Base-by-base conservation (phyloP, 1,139 yeast genomes). In the Kurtzmaniella natalensis region DNA sequence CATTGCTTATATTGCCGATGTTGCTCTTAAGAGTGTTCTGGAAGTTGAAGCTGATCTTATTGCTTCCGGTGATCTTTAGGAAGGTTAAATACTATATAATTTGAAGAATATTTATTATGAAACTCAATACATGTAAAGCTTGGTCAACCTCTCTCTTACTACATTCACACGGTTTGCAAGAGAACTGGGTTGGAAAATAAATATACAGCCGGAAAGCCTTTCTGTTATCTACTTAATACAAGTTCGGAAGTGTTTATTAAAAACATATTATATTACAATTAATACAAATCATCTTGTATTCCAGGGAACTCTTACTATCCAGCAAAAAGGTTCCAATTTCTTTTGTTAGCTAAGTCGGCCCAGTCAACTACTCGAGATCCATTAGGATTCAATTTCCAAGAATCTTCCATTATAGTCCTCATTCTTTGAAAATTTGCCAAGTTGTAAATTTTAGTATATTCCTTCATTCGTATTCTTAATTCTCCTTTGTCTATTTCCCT, bases 1-100 rank as follows among this genome's bases (percentile, higher is more conserved):
- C 40, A 72, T 63, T 27, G 70, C 70, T 37, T 55, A 56, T 31
- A 60, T 75, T 37, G 70, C 29, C 11, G 20, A 26, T 5, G 18
- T 18, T 17, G 15, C 18, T 10, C 18, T 26, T 10, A 26, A 26
- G 21, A 26, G 29, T 18, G 18, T 26, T 8, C 29, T 26, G 29
- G 29, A 26, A 17, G 29, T 26, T n/a, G 29, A 26, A 11, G 8
- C 9, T 5, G 29, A 26, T 3, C 29, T 26, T 14, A n/a, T 15
- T 26, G 21, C 10, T 15, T 20, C 15, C n/a, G 29, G 29, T 26
- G 29, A 20, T n/a, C 18, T 26, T 6, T 26, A 18, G n/a, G n/a
- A n/a, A n/a, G n/a, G n/a, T n/a, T n/a, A n/a, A n/a, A n/a, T n/a
- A n/a, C n/a, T n/a, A n/a, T n/a, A n/a, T n/a, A n/a, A n/a, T n/a